Evolutionary conservation across 768 basidiomycete genomes (phyloP), one percentile per base, ranked within the genome.

Genomic region (Gymnopilus junonius): DNA sequence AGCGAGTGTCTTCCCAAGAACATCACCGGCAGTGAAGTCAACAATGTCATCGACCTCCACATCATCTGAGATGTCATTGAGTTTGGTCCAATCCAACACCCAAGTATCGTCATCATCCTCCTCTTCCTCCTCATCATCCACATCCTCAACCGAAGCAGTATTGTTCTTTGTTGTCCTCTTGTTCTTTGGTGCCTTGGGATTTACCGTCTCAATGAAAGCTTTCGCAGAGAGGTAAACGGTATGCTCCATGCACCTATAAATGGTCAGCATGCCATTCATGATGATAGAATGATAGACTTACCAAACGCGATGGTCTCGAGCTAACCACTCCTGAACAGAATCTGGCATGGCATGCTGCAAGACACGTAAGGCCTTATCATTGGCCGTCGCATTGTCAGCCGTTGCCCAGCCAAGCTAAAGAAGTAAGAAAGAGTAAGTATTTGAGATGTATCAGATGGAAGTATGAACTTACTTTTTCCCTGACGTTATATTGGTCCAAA

Each of bases 221-320:
- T 55, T 55, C 3, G 34, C 54, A 14, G 54, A n/a, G 10, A 55
- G 37, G n/a, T 55, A 25, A 8, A 55, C 21, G 14, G 54, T 55
- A 15, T 55, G 54, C 20, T 55, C 54, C 54, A 55, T 55, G 17
- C 54, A 55, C 23, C 54, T 55, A 37, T 20, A 55, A 31, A 3
- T 17, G 17, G 40, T 42, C 5, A 10, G 32, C 32, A 10, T 32
- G 5, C 11, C 7, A 42, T 6, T 20, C 2, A 42, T 15, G n/a
- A 42, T 17, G 40, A 42, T 7, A 42, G 17, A 15, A 42, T 17
- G 17, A 42, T 15, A 17, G n/a, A 14, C 15, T 42, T 42, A 8
- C 40, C 15, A 17, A 42, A 8, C 40, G n/a, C 40, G 40, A 7
- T 17, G 17, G n/a, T 42, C 40, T 2, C 40, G 15, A 7, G 40